Percentiles rank a stretch among this genome's conserved stretches.
phyloP scores from a whole-genome alignment of 441 rosid genomes.

The Erodium trifolium region DNA sequence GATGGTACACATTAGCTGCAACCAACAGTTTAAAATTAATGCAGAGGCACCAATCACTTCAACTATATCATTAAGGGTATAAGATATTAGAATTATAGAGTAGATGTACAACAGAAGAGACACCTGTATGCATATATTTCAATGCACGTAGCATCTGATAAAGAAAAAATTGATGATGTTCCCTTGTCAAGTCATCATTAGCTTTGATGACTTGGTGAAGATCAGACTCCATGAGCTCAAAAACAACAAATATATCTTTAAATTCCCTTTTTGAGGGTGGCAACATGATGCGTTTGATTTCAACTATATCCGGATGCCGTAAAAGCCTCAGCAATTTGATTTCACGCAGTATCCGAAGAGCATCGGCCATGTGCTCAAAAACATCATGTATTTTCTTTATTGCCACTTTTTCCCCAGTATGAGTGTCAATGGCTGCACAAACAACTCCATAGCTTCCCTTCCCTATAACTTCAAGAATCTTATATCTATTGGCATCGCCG shows the following conservation, averaged over 20 bases:
- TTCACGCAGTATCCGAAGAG: slow-evolving; percentile 81
- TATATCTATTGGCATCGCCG: slow-evolving; percentile 87
- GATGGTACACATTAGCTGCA: slow-evolving; percentile 95
- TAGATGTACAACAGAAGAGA: not conserved
- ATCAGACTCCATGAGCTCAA: slow-evolving; percentile 99
- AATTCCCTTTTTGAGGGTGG: slow-evolving; percentile 96
- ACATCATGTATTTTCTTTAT: slow-evolving; percentile 27
- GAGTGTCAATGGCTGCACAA: slow-evolving; percentile 74
- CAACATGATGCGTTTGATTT: slow-evolving; percentile 84
- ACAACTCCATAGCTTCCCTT: slow-evolving; percentile 99
- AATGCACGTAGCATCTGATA: slow-evolving; percentile 93
- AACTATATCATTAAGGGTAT: not conserved
- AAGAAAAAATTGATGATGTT: slow-evolving; percentile 93
- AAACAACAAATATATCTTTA: slow-evolving; percentile 85
- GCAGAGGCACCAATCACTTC: not conserved
- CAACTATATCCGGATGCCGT: slow-evolving; percentile 91
- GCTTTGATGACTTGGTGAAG: slow-evolving; percentile 98
- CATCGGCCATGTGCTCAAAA: slow-evolving; percentile 74
- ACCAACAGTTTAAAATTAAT: slow-evolving; percentile 21
- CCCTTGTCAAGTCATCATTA: slow-evolving; percentile 84
- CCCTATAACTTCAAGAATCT: slow-evolving; percentile 76
- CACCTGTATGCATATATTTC: slow-evolving; percentile 39
- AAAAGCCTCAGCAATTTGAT: slow-evolving; percentile 78
- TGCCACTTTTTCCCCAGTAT: slow-evolving; percentile 25
- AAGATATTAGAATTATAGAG: not conserved